Evolutionary conservation across 495 filamentous ascomycete genomes (phyloP).

Genomic region (Penicillium flavigenum): DNA sequence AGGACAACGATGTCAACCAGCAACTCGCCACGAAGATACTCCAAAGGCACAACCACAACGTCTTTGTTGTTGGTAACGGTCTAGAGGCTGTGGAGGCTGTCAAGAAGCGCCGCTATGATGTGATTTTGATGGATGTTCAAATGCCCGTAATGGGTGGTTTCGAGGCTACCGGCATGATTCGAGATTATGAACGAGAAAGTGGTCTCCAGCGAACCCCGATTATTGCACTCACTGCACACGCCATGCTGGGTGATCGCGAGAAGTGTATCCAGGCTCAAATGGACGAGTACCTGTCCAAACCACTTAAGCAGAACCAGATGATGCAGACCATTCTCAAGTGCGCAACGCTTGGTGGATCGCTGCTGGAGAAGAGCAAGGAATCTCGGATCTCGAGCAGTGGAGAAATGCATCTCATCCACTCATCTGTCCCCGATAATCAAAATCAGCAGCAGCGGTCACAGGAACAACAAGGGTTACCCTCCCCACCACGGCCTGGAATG

Average conservation of each 20-base stretch:
- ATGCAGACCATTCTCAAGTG: constrained; percentile 98
- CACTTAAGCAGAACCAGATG: constrained; percentile 94
- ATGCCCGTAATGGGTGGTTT: constrained; percentile 99
- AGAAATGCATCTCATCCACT: constrained; percentile 46
- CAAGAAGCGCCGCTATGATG: constrained; percentile 87
- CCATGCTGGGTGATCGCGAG: constrained; percentile 97
- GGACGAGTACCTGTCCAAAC: constrained; percentile 99
- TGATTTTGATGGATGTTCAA: constrained; percentile 98
- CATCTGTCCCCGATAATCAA: constrained; percentile 18
- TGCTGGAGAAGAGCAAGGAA: constrained; percentile 71
- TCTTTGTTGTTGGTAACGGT: constrained; percentile 94
- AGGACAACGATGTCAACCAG: constrained; percentile 98
- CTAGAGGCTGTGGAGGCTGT: constrained; percentile 89
- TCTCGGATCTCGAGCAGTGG: constrained; percentile 55
- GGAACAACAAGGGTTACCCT: constrained; percentile 20
- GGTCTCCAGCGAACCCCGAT: constrained; percentile 83
- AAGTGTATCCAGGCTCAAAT: constrained; percentile 98
- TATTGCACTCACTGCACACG: constrained; percentile 95
- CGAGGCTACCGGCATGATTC: constrained; percentile 94
- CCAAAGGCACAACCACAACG: constrained; percentile 95
- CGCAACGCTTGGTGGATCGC: constrained; percentile 83
- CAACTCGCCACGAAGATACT: constrained; percentile 94
- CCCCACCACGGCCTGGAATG: constrained; percentile 44
- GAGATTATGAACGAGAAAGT: constrained; percentile 80
- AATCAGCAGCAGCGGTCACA: constrained; percentile 27